Percentiles rank a stretch among this genome's conserved stretches.
Conservation (phyloP, 257 asterid species). For the Lavandula angustifolia region DNA sequence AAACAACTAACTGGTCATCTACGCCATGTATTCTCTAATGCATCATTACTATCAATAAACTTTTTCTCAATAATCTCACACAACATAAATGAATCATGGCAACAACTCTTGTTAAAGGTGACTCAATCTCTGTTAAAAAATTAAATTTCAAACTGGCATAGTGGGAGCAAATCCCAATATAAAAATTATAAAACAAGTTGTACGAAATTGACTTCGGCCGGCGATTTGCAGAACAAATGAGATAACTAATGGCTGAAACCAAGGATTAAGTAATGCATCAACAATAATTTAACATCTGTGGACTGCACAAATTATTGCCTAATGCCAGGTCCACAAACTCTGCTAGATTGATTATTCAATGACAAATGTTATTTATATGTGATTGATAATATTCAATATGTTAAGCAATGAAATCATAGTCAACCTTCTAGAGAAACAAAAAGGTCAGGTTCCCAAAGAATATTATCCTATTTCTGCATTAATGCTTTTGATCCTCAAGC, state of each 20-base stretch:
- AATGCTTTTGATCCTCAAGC: not conserved
- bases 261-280: constrained; percentile 39
- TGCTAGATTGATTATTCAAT: constrained; percentile 4
- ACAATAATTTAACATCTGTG: constrained; percentile 16
- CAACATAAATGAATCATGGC: not conserved
- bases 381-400: constrained; percentile 11
- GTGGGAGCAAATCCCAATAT: constrained; percentile 45
- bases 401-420: constrained; percentile 23
- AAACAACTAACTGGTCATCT: not conserved
- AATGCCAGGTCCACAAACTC: constrained; percentile 25
- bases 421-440: constrained; percentile 27
- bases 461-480: constrained; percentile 2
- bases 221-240: constrained; percentile 42
- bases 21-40: not conserved
- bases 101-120: constrained; percentile 8
- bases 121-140: too few species aligned
- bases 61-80: not conserved
- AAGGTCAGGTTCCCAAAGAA: constrained; percentile 1
- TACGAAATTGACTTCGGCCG: constrained; percentile 49
- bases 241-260: constrained; percentile 38
- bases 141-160: constrained; percentile 36
- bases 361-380: constrained; percentile 8
- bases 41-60: not conserved
- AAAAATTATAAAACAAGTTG: constrained; percentile 20
- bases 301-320: constrained; percentile 29